phyloP scores from a whole-genome alignment of 1,284 basidiomycete genomes.

The Sanguinoderma infundibulare region DNA sequence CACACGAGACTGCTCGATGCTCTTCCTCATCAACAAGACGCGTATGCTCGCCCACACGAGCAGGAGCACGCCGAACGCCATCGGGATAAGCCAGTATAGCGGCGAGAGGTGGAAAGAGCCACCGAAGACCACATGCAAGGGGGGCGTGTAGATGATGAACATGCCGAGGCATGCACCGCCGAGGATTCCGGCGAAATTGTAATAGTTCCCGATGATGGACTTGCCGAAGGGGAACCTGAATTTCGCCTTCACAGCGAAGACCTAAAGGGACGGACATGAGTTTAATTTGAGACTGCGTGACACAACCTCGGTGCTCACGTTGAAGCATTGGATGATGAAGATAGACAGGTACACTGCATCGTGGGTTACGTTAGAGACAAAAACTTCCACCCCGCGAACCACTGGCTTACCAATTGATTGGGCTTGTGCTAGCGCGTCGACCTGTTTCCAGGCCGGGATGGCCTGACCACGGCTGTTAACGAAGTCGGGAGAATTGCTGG shows the following conservation, averaged over 20 bases:
- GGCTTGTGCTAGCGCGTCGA: slow-evolving; percentile 62
- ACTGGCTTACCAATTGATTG: slow-evolving; percentile 56
- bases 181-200: slow-evolving; percentile 69
- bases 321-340: slow-evolving; percentile 74
- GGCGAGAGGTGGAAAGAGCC: slow-evolving; percentile 61
- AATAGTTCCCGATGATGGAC: slow-evolving; percentile 58
- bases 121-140: slow-evolving; percentile 69
- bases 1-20: slow-evolving; percentile 56
- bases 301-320: slow-evolving; percentile 42
- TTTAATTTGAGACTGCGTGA: not conserved
- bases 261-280: slow-evolving; percentile 36
- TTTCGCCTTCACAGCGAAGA: slow-evolving; percentile 71
- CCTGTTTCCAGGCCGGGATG: slow-evolving; percentile 52
- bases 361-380: not conserved
- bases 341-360: slow-evolving; percentile 61
- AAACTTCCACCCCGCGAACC: not conserved
- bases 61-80: slow-evolving; percentile 61
- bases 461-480: slow-evolving; percentile 54
- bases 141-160: slow-evolving; percentile 72
- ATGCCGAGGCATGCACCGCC: slow-evolving; percentile 65
- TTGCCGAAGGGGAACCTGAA: slow-evolving; percentile 67
- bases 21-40: slow-evolving; percentile 59
- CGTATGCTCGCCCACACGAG: slow-evolving; percentile 64
- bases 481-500: slow-evolving; percentile 55
- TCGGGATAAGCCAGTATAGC: slow-evolving; percentile 70